Percentiles rank a stretch among this genome's conserved stretches.
Conservation (phyloP, 2,329 filamentous ascomycete species). For the Penicillium sp. region DNA sequence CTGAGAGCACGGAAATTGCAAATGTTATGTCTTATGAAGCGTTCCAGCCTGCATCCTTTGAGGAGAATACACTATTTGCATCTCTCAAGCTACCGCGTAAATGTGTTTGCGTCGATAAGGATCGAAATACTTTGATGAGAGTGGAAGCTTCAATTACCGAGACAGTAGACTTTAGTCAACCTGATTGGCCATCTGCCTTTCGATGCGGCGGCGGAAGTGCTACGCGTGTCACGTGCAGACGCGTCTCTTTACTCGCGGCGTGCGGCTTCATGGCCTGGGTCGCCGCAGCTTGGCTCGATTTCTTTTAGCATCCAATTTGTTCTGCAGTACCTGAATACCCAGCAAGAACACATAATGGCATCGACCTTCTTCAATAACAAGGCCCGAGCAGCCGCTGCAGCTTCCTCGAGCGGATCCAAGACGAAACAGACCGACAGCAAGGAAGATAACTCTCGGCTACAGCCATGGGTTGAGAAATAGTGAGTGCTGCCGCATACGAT, state of each 20-base stretch:
- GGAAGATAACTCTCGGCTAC: conserved; percentile 60
- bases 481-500: conserved; percentile 37
- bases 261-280: conserved; percentile 5
- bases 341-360: conserved; percentile 45
- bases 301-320: conserved; percentile 1
- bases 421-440: conserved; percentile 58
- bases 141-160: neutral
- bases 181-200: conserved; percentile 9
- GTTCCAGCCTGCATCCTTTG: neutral
- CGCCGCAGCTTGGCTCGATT: conserved; percentile 8
- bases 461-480: conserved; percentile 99
- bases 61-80: neutral
- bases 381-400: conserved; percentile 67
- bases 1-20: conserved; percentile 19
- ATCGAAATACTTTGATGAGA: no score
- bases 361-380: conserved; percentile 94
- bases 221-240: conserved; percentile 32
- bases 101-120: no score
- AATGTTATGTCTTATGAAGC: conserved; percentile 5
- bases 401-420: conserved; percentile 63
- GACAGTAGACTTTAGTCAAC: neutral
- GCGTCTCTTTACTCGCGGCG: conserved; percentile 23
- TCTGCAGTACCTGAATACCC: neutral
- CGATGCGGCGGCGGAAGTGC: conserved; percentile 14
- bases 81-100: no score